Percentiles rank a stretch among this genome's conserved stretches.
These are phyloP conservation scores for Calonectria montana DNA, from an alignment of 2,329 filamentous ascomycete genomes.

Conservation along the genomic window DNA sequence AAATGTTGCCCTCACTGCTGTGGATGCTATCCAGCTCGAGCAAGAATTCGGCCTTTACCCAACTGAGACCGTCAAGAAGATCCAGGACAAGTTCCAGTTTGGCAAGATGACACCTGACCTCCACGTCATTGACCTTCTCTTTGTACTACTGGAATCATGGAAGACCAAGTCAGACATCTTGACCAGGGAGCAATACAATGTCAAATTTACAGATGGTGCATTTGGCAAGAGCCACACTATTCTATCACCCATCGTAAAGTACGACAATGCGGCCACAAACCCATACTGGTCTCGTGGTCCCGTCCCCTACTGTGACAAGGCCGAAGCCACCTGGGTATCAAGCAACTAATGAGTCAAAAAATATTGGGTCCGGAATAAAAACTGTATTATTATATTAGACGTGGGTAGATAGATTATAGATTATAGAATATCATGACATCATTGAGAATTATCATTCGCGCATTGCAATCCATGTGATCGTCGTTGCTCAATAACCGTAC, in stretches of 20 bases:
- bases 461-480: not conserved
- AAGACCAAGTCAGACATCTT: not conserved
- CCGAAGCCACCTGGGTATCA: not conserved
- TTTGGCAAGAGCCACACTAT: not conserved
- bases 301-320: not conserved
- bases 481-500: not conserved
- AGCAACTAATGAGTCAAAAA: not conserved
- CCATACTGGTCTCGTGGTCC: not conserved
- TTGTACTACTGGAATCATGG: not conserved
- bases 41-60: not conserved
- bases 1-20: not conserved
- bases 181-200: not conserved
- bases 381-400: not conserved
- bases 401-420: not conserved
- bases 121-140: slow-evolving; percentile 1
- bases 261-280: not conserved
- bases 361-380: not conserved
- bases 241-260: not conserved
- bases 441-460: not conserved
- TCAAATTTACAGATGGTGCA: not conserved
- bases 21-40: slow-evolving; percentile 33
- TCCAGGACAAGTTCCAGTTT: slow-evolving; percentile 1
- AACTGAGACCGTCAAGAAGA: not conserved
- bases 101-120: not conserved
- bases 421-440: not conserved